Percentiles rank a stretch among this genome's conserved stretches.
These are phyloP conservation scores for Diaporthe citrichinensis DNA, from an alignment of 2,329 filamentous ascomycete genomes.

Conservation along the genomic window DNA sequence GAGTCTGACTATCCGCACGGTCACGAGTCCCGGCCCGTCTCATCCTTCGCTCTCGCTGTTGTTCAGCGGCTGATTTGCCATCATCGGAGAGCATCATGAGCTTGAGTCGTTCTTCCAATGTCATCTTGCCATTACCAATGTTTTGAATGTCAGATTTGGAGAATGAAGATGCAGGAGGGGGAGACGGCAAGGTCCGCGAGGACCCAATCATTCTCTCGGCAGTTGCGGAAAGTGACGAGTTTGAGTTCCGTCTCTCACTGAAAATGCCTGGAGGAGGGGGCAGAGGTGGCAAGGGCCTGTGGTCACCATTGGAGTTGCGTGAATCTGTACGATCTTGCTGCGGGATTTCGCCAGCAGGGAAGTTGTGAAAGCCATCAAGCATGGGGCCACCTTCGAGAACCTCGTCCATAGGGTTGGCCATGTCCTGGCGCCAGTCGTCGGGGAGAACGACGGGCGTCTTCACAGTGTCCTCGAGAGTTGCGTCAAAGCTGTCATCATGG, in stretches of 20 bases:
- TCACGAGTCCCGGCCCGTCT: slow-evolving; percentile 69
- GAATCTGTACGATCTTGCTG: slow-evolving; percentile 78
- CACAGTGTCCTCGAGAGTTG: slow-evolving; percentile 92
- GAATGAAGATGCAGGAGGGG: slow-evolving; percentile 74
- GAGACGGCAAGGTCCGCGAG: slow-evolving; percentile 79
- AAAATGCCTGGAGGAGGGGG: slow-evolving; percentile 69
- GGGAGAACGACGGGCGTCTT: slow-evolving; percentile 98
- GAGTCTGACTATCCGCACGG: slow-evolving; percentile 56
- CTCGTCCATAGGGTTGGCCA: slow-evolving; percentile 63
- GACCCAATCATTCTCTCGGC: slow-evolving; percentile 79
- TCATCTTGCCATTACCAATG: slow-evolving; percentile 82
- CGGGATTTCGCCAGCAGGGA: slow-evolving; percentile 64
- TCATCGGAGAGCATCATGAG: slow-evolving; percentile 90
- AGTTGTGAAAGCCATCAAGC: slow-evolving; percentile 65
- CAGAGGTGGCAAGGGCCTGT: slow-evolving; percentile 88
- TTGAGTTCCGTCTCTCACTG: slow-evolving; percentile 60
- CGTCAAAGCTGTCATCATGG: slow-evolving; percentile 93
- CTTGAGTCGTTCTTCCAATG: slow-evolving; percentile 86
- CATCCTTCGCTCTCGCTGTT: slow-evolving; percentile 78
- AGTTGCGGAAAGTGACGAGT: slow-evolving; percentile 76
- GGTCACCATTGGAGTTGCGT: slow-evolving; percentile 82
- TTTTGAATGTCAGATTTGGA: slow-evolving; percentile 85
- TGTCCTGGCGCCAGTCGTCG: slow-evolving; percentile 91
- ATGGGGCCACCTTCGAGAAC: slow-evolving; percentile 80
- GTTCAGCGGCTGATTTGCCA: slow-evolving; percentile 72